Percentiles rank a stretch among this genome's conserved stretches.
Conservation (phyloP, 805 yeast species). For the Nakazawaea ishiwadae region DNA sequence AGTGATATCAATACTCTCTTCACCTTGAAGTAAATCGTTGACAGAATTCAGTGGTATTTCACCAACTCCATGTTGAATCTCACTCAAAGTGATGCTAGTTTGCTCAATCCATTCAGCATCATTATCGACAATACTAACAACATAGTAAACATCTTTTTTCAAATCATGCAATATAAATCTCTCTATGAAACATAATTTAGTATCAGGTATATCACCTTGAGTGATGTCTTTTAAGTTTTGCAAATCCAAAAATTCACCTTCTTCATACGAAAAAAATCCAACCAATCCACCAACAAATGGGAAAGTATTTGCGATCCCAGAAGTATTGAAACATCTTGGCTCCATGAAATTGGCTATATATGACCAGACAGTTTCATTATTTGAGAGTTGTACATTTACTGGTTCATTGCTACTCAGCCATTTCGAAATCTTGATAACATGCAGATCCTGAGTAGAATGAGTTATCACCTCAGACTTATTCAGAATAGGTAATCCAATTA, state of each 20-base stretch:
- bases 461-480: slow-evolving; percentile 44
- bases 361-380: slow-evolving; percentile 42
- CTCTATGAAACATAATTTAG: slow-evolving; percentile 68
- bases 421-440: slow-evolving; percentile 22
- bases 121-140: slow-evolving; percentile 44
- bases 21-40: background rate
- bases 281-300: slow-evolving; percentile 92
- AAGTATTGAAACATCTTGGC: slow-evolving; percentile 25
- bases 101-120: slow-evolving; percentile 34
- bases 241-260: slow-evolving; percentile 49
- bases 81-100: slow-evolving; percentile 10
- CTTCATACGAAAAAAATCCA: slow-evolving; percentile 87
- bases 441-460: slow-evolving; percentile 49
- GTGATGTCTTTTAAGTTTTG: slow-evolving; percentile 34
- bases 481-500: slow-evolving; percentile 65
- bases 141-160: slow-evolving; percentile 35
- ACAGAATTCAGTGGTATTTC: background rate
- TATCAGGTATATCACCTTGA: slow-evolving; percentile 52
- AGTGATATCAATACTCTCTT: slow-evolving; percentile 24
- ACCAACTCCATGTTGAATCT: background rate
- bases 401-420: slow-evolving; percentile 21
- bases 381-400: slow-evolving; percentile 1
- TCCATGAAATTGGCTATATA: slow-evolving; percentile 46
- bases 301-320: slow-evolving; percentile 30
- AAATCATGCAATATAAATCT: slow-evolving; percentile 57